A percentile compares a stretch with the other conserved stretches of the same genome.
phyloP scores from a whole-genome alignment of 257 asterid species.

The Orobanche coerulescens region DNA sequence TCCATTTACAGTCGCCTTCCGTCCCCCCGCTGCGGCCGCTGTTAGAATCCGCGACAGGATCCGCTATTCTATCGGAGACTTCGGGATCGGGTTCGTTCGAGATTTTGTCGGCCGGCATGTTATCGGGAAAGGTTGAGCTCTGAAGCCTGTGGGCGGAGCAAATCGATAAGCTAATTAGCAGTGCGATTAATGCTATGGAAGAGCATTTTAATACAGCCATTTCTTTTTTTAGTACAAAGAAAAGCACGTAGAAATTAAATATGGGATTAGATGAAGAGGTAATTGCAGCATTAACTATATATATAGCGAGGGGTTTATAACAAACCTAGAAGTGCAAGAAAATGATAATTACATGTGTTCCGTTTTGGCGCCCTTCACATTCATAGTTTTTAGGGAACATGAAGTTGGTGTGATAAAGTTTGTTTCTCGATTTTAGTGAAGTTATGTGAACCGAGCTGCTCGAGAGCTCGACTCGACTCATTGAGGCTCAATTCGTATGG shows the following conservation, averaged over 20 bases:
- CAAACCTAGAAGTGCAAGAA: constrained; percentile 10
- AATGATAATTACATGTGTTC: neutral
- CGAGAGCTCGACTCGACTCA: too few species aligned
- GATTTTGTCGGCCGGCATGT: neutral
- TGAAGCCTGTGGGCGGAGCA: constrained; percentile 16
- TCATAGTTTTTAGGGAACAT: constrained; percentile 22
- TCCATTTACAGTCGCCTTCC: neutral
- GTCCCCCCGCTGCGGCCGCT: too few species aligned
- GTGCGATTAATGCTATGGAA: constrained; percentile 6
- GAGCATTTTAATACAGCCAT: constrained; percentile 22
- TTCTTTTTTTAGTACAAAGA: neutral
- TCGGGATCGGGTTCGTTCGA: neutral
- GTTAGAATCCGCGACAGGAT: too few species aligned
- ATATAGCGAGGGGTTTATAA: constrained; percentile 5
- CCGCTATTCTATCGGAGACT: neutral
- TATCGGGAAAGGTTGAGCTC: neutral
- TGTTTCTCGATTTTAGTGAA: neutral
- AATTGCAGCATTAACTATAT: neutral
- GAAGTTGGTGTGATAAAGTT: constrained; percentile 15
- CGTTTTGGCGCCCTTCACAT: neutral
- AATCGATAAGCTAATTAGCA: constrained; percentile 16
- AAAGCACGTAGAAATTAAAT: too few species aligned
- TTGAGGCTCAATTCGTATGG: too few species aligned
- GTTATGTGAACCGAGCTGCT: too few species aligned
- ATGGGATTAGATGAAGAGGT: neutral